Base-by-base conservation (phyloP, 164 flowering plant species). In the Annona cherimola region DNA sequence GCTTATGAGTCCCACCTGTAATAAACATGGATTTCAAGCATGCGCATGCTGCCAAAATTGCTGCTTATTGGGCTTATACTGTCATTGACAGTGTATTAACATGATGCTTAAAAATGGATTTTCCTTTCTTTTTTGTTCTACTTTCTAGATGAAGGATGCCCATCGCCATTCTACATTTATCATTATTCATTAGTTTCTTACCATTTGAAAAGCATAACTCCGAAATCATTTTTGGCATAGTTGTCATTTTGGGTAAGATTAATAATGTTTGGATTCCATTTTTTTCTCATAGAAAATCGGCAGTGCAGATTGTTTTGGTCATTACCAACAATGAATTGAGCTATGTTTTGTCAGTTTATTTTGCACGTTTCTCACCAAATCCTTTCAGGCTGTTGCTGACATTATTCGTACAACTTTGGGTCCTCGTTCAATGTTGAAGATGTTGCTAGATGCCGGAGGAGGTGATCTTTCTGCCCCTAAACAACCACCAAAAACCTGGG, bases 331-430 rank as follows among this genome's bases (percentile, higher is more conserved):
- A 26, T 26, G 57, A 8, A 50, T 50, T 50, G 57, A 50, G 57
- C 14, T 50, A 16, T 12, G 3, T 35, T 40, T 43, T 66, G 35
- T 66, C 35, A 14, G 14, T 59, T 59, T 7, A 69, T 66, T 60
- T 57, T 71, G 50, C 42, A 0, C 60, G 20, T 57, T 54, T 71
- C 43, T 44, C 68, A 5, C n/a, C 2, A 26, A 45, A 2, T 70
- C 35, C 45, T 72, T 68, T 46, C 83, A 94, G 98, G 95, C 97
- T 75, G 97, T 94, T 72, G 95, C 99, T 72, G 99, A 94, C 66
- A 92, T 94, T 12, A 89, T 94, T 43, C 93, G 99, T 8, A 94
- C 97, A n/a, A 94, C 99, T 12, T 81, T 94, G 87, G 99, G 99
- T 71, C 99, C 99, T 57, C 83, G 99, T 46, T 92, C 99, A 62